These are phyloP conservation scores for Suillus fuscotomentosus DNA, from an alignment of 768 basidiomycete species.

Conservation along the genomic window DNA sequence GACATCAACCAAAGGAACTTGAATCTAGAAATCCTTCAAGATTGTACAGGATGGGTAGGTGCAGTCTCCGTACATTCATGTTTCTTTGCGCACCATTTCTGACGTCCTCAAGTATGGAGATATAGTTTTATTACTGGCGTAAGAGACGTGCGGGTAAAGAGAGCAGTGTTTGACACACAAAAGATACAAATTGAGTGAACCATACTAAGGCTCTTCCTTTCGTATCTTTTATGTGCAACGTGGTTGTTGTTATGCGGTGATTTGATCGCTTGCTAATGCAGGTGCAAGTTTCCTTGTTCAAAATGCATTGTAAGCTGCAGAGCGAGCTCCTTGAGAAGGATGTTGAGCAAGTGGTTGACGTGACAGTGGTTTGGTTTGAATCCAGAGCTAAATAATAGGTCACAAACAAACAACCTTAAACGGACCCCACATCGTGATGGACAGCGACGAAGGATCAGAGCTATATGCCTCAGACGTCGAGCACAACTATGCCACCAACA, in stretches of 20 bases:
- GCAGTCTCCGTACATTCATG: neutral
- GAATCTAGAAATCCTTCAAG: neutral
- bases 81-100: neutral
- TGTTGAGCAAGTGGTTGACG: neutral
- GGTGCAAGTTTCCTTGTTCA: neutral
- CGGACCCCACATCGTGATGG: constrained; percentile 5
- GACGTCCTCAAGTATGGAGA: neutral
- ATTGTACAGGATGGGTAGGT: neutral
- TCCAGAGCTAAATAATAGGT: neutral
- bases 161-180: neutral
- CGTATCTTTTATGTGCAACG: neutral
- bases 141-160: neutral
- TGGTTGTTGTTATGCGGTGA: neutral
- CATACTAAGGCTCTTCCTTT: neutral
- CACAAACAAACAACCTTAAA: neutral
- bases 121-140: neutral
- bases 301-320: neutral
- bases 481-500: constrained; percentile 8
- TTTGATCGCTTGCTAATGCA: neutral
- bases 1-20: neutral
- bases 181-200: neutral
- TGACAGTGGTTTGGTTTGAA: neutral
- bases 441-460: constrained; percentile 29
- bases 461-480: constrained; percentile 28
- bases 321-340: neutral